Percentiles rank a stretch among this genome's conserved stretches.
Conservation (phyloP, 164 flowering plant species). For the Santalum album region DNA sequence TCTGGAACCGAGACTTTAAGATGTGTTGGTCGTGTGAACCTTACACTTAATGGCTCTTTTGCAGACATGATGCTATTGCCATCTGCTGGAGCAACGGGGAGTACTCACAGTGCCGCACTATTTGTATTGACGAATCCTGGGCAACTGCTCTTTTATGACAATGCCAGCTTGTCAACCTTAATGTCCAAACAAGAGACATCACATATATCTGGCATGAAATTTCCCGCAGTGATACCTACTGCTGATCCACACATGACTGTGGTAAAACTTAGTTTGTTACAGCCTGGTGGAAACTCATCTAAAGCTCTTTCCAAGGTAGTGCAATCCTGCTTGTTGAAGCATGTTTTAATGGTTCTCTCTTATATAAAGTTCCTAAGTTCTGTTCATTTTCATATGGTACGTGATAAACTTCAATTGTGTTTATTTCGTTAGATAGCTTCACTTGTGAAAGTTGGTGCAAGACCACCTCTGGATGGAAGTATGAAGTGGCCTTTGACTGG, state of each 20-base stretch:
- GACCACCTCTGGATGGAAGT: conserved; percentile 16
- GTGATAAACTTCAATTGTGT: conserved; percentile 3
- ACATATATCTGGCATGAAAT: conserved; percentile 36
- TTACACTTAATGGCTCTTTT: conserved; percentile 68
- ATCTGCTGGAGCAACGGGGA: conserved; percentile 29
- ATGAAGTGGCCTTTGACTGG: conserved; percentile 74
- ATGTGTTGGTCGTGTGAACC: conserved; percentile 57
- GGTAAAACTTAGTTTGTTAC: conserved; percentile 36
- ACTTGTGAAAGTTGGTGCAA: conserved; percentile 19
- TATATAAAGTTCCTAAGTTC: neutral
- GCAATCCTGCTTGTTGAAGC: neutral
- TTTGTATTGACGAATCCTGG: conserved; percentile 84
- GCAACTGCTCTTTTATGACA: conserved; percentile 50
- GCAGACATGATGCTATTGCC: conserved; percentile 75
- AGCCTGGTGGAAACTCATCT: conserved; percentile 25
- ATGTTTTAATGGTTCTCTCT: conserved; percentile 4
- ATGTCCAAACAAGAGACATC: conserved; percentile 30
- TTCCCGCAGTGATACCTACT: conserved; percentile 47
- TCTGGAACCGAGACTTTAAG: conserved; percentile 51
- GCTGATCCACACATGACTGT: conserved; percentile 55
- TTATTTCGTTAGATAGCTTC: conserved; percentile 29
- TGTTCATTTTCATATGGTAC: too few species aligned
- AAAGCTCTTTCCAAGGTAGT: conserved; percentile 49
- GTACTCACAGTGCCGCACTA: conserved; percentile 31
- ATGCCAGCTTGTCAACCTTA: conserved; percentile 33